Evolutionary conservation across 1,139 yeast species (phyloP), one percentile per base, ranked within the genome.

Genomic region (Taiozyma sp.): DNA sequence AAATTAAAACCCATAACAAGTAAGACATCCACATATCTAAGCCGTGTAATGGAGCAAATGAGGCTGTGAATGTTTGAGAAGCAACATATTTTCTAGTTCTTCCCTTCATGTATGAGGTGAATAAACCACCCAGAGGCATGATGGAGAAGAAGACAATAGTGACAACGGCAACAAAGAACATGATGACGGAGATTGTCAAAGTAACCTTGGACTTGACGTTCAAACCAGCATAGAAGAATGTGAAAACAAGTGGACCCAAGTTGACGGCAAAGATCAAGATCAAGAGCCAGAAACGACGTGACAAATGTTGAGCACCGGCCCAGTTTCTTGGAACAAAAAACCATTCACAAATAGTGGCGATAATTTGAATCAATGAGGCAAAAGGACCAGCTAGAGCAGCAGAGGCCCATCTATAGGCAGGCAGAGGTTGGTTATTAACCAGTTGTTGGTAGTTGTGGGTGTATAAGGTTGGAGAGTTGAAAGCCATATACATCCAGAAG

Each of bases 261-360:
- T 93, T 93, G 59, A 85, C 65, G 48, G 77, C 73, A 55, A 91
- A 75, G 57, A 91, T 80, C 49, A 82, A 60, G 52, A 85, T 62
- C 68, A 93, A 72, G 68, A 91, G 87, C 75, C 84, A 65, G 63
- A 93, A 76, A 68, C 99, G 87, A 71, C 97, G 87, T 47, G 90
- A 75, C 68, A 93, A 80, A 69, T 89, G 97, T 74, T 93, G 98
- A 70, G 98, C 98, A 71, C 99, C 99, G 35, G 98, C 95, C 99
- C 99, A 93, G 64, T 86, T 83, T 74, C 98, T 85, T 57, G 99
- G 99, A 56, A 93, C 99, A 67, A 89, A 93, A 68, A 84, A 77
- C 97, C 97, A 95, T 73, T 93, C 99, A 63, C 88, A 82, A 47
- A 90, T 53, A 24, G 99, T 93, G 47, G 99, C 99, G 54, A 81